Evolutionary conservation across 495 filamentous ascomycete species (phyloP).

Genomic region (Evansstolkia leycettana): DNA sequence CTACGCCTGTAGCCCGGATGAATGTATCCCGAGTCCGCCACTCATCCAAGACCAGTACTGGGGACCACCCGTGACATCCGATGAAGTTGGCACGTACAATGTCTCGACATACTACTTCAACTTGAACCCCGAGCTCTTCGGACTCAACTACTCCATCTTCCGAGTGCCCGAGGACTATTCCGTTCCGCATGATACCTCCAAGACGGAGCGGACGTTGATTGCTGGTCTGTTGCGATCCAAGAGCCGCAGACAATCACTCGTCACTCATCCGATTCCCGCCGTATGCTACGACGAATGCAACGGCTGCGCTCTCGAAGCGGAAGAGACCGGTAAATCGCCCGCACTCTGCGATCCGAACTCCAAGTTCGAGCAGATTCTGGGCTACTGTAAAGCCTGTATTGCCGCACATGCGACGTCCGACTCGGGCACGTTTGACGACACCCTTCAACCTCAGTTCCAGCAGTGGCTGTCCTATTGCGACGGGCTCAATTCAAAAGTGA

Average conservation of each 20-base stretch:
- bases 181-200: not conserved
- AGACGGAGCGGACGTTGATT: not conserved
- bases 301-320: constrained; percentile 31
- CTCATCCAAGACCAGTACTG: constrained; percentile 26
- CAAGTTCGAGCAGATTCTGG: too few species aligned
- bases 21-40: constrained; percentile 37
- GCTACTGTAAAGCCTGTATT: too few species aligned
- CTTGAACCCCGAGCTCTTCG: constrained; percentile 49
- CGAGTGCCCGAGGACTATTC: constrained; percentile 3
- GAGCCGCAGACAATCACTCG: constrained; percentile 2
- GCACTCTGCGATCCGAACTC: too few species aligned
- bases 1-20: constrained; percentile 41
- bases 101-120: constrained; percentile 48
- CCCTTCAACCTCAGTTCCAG: too few species aligned
- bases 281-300: constrained; percentile 45
- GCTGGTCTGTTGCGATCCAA: not conserved
- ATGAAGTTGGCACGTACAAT: constrained; percentile 34
- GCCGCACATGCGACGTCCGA: too few species aligned
- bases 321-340: constrained; percentile 29
- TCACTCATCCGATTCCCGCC: constrained; percentile 14
- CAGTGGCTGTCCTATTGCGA: too few species aligned
- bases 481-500: too few species aligned
- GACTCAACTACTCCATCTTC: constrained; percentile 51
- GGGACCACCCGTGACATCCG: constrained; percentile 15
- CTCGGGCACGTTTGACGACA: too few species aligned